phyloP scores from a whole-genome alignment of 2,329 filamentous ascomycete species.

The Ophiocordyceps robertsii region DNA sequence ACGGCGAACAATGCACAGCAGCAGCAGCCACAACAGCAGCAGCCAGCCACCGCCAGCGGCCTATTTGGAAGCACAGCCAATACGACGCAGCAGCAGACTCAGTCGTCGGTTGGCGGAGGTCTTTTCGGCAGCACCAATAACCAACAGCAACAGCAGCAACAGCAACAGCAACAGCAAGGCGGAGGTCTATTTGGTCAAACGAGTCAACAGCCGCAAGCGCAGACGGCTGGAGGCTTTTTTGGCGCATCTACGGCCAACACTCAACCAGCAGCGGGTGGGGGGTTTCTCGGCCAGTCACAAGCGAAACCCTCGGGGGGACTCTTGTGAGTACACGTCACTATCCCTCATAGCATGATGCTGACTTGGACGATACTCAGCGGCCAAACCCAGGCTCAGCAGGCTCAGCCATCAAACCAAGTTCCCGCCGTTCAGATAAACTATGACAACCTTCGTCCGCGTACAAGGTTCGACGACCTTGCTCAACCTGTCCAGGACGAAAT shows the following conservation, averaged over 20 bases:
- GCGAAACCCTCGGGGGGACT: constrained; percentile 16
- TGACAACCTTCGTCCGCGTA: constrained; percentile 69
- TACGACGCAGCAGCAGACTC: constrained; percentile 6
- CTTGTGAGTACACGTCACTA: constrained; percentile 14
- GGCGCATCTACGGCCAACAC: constrained; percentile 9
- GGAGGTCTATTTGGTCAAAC: constrained; percentile 17
- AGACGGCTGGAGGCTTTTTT: constrained; percentile 16
- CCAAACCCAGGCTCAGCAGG: constrained; percentile 15
- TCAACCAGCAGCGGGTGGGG: constrained; percentile 7
- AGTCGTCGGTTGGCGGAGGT: neutral
- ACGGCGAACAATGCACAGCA: constrained; percentile 14
- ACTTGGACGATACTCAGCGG: constrained; percentile 10
- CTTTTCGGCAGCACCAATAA: constrained; percentile 2
- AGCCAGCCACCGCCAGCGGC: constrained; percentile 7
- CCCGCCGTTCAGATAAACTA: constrained; percentile 69
- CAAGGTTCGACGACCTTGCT: constrained; percentile 80
- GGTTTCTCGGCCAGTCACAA: constrained; percentile 21
- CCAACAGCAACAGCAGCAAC: constrained; percentile 11
- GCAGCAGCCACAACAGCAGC: constrained; percentile 9
- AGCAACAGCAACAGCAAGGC: constrained; percentile 8
- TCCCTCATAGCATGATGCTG: neutral
- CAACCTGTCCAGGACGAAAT: constrained; percentile 71
- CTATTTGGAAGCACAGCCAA: constrained; percentile 10
- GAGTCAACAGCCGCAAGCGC: constrained; percentile 6
- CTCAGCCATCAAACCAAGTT: constrained; percentile 33